Conservation (phyloP, 768 basidiomycete species). For the Rhodotorula kratochvilovae region DNA sequence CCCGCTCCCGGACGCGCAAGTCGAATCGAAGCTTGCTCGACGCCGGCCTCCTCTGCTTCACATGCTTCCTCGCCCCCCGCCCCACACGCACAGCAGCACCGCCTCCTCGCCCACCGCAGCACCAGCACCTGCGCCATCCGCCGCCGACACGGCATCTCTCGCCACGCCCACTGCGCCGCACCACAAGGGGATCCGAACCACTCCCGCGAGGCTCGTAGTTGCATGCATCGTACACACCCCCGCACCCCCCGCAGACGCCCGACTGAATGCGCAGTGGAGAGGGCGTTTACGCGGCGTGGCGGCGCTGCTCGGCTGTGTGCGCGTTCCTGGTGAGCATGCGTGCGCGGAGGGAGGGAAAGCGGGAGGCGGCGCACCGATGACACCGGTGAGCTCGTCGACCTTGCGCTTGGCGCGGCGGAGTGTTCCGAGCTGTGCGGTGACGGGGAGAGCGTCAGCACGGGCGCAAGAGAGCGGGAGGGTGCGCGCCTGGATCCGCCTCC, state of each 20-base stretch:
- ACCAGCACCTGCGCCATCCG: neutral
- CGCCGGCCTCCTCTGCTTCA: too few relatives aligned
- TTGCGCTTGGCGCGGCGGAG: slow-evolving; percentile 97
- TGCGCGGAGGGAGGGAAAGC: neutral
- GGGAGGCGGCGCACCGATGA: slow-evolving; percentile 57
- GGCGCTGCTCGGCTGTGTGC: slow-evolving; percentile 31
- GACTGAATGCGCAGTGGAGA: neutral
- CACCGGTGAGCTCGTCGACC: slow-evolving; percentile 84
- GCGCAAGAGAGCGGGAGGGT: neutral
- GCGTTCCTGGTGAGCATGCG: neutral
- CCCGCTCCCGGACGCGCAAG: too few relatives aligned
- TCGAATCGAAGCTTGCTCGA: too few relatives aligned
- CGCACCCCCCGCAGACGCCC: too few relatives aligned
- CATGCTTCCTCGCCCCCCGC: too few relatives aligned
- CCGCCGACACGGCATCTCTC: neutral
- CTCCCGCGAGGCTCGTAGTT: neutral
- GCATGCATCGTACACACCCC: neutral
- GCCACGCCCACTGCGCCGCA: too few relatives aligned
- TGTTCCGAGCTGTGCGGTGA: slow-evolving; percentile 66
- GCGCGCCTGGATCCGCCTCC: neutral
- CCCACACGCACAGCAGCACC: too few relatives aligned
- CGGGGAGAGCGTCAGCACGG: slow-evolving; percentile 45
- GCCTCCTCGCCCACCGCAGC: too few relatives aligned
- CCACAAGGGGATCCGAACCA: neutral
- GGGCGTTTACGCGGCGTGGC: slow-evolving; percentile 33